phyloP scores from a whole-genome alignment of 2,329 filamentous ascomycete genomes.

The Chaetomium sp. region DNA sequence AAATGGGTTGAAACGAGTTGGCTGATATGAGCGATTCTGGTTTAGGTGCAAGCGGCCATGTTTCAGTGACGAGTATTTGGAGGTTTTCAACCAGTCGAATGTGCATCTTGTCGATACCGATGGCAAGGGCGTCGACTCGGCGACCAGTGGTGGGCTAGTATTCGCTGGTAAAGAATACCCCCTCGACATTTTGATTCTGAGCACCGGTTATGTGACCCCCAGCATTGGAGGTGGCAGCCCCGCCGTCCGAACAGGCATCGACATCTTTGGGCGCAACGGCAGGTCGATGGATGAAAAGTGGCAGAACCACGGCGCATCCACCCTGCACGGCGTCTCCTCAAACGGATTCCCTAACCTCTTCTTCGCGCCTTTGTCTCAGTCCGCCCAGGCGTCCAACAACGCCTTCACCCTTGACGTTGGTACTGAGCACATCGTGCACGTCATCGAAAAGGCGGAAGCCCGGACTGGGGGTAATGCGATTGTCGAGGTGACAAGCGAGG shows the following conservation, averaged over 20 bases:
- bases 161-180: constrained; percentile 42
- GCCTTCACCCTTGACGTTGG: constrained; percentile 32
- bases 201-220: constrained; percentile 34
- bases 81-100: constrained; percentile 51
- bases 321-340: constrained; percentile 45
- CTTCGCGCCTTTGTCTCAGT: constrained; percentile 39
- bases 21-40: background rate
- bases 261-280: constrained; percentile 39
- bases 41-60: constrained; percentile 54
- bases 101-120: constrained; percentile 56
- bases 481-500: constrained; percentile 40
- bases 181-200: constrained; percentile 31
- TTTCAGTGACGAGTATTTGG: constrained; percentile 55
- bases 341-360: constrained; percentile 51
- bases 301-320: constrained; percentile 34
- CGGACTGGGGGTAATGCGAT: constrained; percentile 20
- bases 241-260: constrained; percentile 16
- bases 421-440: constrained; percentile 38
- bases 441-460: constrained; percentile 24
- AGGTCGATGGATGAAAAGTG: constrained; percentile 41
- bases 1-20: background rate
- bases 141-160: constrained; percentile 42
- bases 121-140: constrained; percentile 42
- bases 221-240: constrained; percentile 18
- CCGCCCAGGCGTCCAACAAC: constrained; percentile 34